These are phyloP conservation scores for Coemansia sp. DNA, from an alignment of 192 early-diverging fungal genomes.

Conservation along the genomic window DNA sequence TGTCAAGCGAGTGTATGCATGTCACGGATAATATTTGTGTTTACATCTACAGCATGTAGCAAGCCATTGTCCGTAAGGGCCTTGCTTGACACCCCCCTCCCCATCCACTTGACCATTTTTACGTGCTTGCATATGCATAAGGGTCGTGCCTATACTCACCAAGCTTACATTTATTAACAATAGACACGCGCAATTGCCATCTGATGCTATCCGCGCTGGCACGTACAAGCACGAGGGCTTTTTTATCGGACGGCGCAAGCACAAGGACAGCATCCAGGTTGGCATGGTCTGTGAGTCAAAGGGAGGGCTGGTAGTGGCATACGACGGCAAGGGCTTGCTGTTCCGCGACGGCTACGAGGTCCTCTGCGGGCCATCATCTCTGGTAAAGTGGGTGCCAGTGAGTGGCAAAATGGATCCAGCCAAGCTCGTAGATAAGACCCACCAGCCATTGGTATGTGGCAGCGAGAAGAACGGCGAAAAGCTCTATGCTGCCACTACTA, in stretches of 20 bases:
- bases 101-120: slow-evolving; percentile 7
- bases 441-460: slow-evolving; percentile 44
- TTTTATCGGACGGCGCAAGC: slow-evolving; percentile 25
- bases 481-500: slow-evolving; percentile 53
- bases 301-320: slow-evolving; percentile 28
- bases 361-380: slow-evolving; percentile 17
- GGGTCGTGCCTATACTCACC: not conserved
- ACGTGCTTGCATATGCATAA: slow-evolving; percentile 8
- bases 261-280: slow-evolving; percentile 36
- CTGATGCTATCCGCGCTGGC: slow-evolving; percentile 27
- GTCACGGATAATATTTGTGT: not conserved
- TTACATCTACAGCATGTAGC: not conserved
- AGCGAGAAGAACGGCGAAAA: slow-evolving; percentile 53
- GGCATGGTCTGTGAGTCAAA: slow-evolving; percentile 36
- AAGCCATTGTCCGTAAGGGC: not conserved
- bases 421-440: slow-evolving; percentile 4
- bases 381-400: slow-evolving; percentile 17
- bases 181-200: slow-evolving; percentile 25
- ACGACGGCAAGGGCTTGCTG: slow-evolving; percentile 32
- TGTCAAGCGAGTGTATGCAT: not conserved
- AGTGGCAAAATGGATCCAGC: slow-evolving; percentile 15
- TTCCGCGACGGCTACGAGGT: slow-evolving; percentile 39
- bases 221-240: slow-evolving; percentile 19
- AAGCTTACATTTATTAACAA: slow-evolving; percentile 2
- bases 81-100: not conserved